phyloP scores from a whole-genome alignment of 257 asterid species.

The Asclepias syriaca region DNA sequence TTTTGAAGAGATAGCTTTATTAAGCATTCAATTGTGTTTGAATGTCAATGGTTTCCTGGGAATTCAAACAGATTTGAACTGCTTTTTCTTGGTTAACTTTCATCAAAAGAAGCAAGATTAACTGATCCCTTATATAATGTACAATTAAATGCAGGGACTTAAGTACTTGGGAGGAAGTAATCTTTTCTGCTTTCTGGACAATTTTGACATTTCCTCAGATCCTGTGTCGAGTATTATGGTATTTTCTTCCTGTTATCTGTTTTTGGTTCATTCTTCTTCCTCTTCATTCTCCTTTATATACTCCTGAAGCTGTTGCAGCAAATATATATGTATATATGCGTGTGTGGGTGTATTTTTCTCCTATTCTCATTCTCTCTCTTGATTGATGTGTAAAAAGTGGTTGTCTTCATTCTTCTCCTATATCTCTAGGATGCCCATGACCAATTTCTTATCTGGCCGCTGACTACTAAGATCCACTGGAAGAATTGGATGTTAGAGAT shows the following conservation, averaged over 20 bases:
- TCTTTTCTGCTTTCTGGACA: not conserved
- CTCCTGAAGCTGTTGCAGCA: not conserved
- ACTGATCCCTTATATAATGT: not conserved
- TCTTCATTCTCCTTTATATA: not conserved
- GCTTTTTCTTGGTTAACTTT: not conserved
- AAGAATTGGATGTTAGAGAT: not conserved
- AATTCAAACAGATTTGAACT: not conserved
- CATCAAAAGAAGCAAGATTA: not conserved
- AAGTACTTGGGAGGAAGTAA: not conserved
- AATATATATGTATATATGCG: no score
- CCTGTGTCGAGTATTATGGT: slow-evolving; percentile 11
- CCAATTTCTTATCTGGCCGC: not conserved
- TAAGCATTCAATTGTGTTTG: not conserved
- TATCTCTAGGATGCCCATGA: not conserved
- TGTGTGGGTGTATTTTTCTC: no score
- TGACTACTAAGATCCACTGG: not conserved
- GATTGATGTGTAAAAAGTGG: not conserved
- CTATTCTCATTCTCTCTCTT: not conserved
- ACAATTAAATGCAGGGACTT: slow-evolving; percentile 8
- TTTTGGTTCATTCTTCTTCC: not conserved
- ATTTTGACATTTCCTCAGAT: not conserved
- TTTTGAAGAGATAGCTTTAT: not conserved
- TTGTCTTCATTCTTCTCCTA: not conserved
- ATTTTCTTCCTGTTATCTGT: not conserved
- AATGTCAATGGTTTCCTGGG: not conserved